Conservation (phyloP, 768 basidiomycete genomes). For the Myochromella boudieri region DNA sequence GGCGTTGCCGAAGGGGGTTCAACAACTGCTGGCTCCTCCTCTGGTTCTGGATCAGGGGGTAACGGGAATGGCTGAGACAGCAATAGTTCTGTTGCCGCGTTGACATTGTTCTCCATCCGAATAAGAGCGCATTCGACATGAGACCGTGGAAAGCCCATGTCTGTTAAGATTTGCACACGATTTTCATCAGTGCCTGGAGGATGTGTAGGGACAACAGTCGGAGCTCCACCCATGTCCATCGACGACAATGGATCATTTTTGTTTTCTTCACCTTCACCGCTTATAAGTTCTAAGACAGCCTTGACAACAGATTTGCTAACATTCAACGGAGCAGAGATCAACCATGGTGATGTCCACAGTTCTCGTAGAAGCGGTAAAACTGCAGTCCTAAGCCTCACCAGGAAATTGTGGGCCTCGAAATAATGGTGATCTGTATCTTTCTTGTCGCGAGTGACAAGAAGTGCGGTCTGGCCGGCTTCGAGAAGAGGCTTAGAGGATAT, state of each 20-base stretch:
- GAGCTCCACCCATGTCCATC: conserved; percentile 27
- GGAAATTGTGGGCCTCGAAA: conserved; percentile 85
- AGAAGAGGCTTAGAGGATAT: conserved; percentile 78
- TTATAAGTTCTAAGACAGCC: conserved; percentile 76
- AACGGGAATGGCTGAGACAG: conserved; percentile 80
- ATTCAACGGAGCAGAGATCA: conserved; percentile 70
- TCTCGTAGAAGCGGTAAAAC: conserved; percentile 64
- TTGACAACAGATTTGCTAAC: conserved; percentile 76
- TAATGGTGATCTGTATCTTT: conserved; percentile 74
- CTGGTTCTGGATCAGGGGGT: conserved; percentile 62
- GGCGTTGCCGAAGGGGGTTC: background rate
- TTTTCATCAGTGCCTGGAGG: conserved; percentile 67
- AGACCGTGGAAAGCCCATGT: conserved; percentile 96
- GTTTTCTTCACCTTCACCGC: conserved; percentile 77
- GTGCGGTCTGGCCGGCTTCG: conserved; percentile 80
- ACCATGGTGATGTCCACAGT: conserved; percentile 86
- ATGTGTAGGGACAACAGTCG: conserved; percentile 28
- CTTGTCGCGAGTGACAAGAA: conserved; percentile 74
- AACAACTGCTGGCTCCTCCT: conserved; percentile 24
- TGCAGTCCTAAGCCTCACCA: conserved; percentile 75
- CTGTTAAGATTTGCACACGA: conserved; percentile 79
- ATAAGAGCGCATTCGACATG: conserved; percentile 82
- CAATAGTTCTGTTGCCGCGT: conserved; percentile 84
- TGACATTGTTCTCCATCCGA: conserved; percentile 86
- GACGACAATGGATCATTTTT: conserved; percentile 43